A percentile compares a stretch with the other conserved stretches of the same genome.
Evolutionary conservation across 371 early-diverging fungal genomes (phyloP).

Genomic region (Gilbertella persicaria): DNA sequence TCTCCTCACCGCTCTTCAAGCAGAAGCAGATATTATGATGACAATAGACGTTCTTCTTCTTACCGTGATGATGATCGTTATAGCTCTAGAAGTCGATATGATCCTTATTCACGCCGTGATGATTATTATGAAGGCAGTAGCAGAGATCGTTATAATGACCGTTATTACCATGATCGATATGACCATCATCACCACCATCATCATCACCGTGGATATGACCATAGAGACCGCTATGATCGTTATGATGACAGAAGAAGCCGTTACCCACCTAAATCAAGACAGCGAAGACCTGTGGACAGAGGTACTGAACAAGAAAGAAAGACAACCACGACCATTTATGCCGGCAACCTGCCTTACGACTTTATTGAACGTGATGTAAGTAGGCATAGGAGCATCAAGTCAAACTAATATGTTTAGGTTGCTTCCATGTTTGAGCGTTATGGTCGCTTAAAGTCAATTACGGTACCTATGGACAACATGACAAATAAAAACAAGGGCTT

Average conservation of each 20-base stretch:
- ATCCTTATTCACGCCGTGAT: conserved; percentile 30
- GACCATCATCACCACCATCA: conserved; percentile 30
- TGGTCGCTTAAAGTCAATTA: conserved; percentile 65
- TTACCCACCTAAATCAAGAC: conserved; percentile 56
- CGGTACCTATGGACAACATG: conserved; percentile 71
- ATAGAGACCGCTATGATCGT: conserved; percentile 34
- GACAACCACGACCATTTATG: conserved; percentile 66
- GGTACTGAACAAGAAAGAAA: conserved; percentile 71
- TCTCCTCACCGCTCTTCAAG: conserved; percentile 50
- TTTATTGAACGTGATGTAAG: conserved; percentile 70
- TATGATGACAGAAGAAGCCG: conserved; percentile 36
- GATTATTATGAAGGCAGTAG: conserved; percentile 29
- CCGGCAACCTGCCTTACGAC: conserved; percentile 83
- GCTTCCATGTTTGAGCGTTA: conserved; percentile 74
- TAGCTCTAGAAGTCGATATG: conserved; percentile 31
- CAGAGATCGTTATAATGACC: conserved; percentile 32
- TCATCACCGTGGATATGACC: conserved; percentile 27
- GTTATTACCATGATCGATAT: conserved; percentile 36
- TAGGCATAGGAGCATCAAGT: no score
- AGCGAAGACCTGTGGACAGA: conserved; percentile 62
- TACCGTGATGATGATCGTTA: conserved; percentile 34
- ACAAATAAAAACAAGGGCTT: conserved; percentile 83
- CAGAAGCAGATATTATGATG: conserved; percentile 25
- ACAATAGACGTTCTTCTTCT: conserved; percentile 17
- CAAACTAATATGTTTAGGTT: conserved; percentile 30